Evolutionary conservation across 495 filamentous ascomycete species (phyloP).

Genomic region (Neurospora hispaniola): DNA sequence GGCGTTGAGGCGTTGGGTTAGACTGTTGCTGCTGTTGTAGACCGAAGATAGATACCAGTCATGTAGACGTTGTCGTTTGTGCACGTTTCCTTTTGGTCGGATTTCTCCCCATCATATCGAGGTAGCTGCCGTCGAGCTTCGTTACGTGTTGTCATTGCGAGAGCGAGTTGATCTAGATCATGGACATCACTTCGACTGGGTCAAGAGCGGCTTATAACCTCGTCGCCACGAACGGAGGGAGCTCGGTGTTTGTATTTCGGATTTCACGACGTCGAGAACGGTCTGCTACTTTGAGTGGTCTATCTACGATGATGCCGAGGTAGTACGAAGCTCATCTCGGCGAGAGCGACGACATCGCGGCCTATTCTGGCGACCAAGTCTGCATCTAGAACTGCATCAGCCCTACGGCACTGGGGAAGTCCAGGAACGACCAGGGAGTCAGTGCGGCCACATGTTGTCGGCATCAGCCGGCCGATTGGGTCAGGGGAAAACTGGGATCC

Average conservation of each 20-base stretch:
- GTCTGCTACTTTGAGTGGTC: background rate
- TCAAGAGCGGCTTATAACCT: background rate
- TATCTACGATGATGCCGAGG: background rate
- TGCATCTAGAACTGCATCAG: background rate
- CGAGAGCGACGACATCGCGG: background rate
- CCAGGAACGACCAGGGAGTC: background rate
- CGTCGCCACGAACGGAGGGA: background rate
- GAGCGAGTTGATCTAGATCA: background rate
- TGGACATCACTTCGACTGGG: background rate
- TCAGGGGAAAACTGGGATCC: background rate
- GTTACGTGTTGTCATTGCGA: background rate
- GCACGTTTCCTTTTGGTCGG: background rate
- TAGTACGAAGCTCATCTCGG: background rate
- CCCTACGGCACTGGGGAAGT: background rate
- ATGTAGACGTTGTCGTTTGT: background rate
- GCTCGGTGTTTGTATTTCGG: background rate
- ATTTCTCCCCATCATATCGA: no score
- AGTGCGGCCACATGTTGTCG: background rate
- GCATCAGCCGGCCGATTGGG: background rate
- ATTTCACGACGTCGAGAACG: background rate
- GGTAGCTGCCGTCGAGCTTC: background rate
- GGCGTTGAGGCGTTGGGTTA: background rate
- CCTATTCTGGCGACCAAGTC: background rate
- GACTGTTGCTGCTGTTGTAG: background rate
- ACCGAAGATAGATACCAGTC: constrained; percentile 7